A percentile compares a stretch with the other conserved stretches of the same genome.
Evolutionary conservation across 148 eudicot species (phyloP).

Genomic region (Cornus kousa): DNA sequence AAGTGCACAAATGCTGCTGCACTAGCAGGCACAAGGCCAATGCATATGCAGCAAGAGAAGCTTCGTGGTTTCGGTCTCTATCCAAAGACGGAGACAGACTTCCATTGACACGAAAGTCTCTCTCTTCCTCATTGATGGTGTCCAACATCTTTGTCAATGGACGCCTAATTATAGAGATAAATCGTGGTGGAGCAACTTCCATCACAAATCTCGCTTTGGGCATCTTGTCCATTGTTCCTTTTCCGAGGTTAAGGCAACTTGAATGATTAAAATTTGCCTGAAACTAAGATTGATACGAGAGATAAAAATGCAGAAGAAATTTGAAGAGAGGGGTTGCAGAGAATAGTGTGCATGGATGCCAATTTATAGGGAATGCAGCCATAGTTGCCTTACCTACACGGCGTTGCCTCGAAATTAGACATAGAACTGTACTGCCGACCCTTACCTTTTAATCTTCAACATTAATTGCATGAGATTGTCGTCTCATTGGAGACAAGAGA

Average conservation of each 20-base stretch:
- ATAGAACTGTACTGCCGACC: slow-evolving; percentile 14
- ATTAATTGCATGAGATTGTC: slow-evolving; percentile 11
- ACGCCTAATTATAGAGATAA: slow-evolving; percentile 22
- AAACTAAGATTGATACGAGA: background rate
- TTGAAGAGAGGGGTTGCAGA: background rate
- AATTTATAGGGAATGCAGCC: background rate
- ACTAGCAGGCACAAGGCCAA: background rate
- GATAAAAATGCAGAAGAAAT: background rate
- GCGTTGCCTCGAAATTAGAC: background rate
- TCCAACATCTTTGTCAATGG: slow-evolving; percentile 27
- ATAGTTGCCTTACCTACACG: background rate
- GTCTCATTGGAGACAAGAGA: slow-evolving; percentile 10
- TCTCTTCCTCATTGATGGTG: slow-evolving; percentile 45
- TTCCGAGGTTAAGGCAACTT: background rate
- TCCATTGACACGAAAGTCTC: slow-evolving; percentile 1
- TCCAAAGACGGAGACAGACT: background rate
- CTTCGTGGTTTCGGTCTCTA: background rate
- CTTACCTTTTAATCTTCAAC: background rate
- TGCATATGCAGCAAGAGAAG: background rate
- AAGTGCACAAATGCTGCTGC: too few species aligned
- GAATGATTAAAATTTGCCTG: background rate
- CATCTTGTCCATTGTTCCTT: slow-evolving; percentile 27
- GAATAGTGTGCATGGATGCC: background rate
- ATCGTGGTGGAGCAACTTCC: slow-evolving; percentile 45
- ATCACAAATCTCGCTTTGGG: slow-evolving; percentile 23